Base-by-base conservation (phyloP, 805 yeast genomes). In the Nakazawaea populi region DNA sequence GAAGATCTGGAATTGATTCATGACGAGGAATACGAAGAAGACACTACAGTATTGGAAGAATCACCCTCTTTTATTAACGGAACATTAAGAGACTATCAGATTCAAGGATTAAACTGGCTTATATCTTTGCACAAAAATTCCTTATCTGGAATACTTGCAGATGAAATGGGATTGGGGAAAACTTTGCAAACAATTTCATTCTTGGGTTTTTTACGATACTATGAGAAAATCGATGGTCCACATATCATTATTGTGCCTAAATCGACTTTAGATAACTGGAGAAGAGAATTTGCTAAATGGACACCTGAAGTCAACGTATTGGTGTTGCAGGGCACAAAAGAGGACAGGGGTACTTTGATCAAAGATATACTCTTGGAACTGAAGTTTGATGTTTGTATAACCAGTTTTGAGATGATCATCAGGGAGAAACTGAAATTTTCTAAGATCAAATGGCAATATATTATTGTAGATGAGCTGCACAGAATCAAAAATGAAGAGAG, bases 151-250 rank as follows among this genome's bases (percentile, higher is more conserved):
- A 94, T 92, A 43, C 71, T 92, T 44, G 99, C 99, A 10, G 99
- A 92, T 69, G 99, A 92, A 66, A 92, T 94, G 99, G 99, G 99
- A 2, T 75, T 92, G 40, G 99, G 99, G 51, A 92, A 92, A 67
- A 92, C 99, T 5, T 72, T 94, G 51, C 99, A 92, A 68, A 92
- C 98, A 0, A 89, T 92, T 44, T 82, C 98, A 1, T 94, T 92
- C 60, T 40, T 49, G 40, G 98, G 97, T 0, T 89, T 87, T 64
- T 68, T 94, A 54, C 78, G 97, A 56, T 89, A 89, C 62, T 73
- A 83, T 49, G 83, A 83, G 59, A 78, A 82, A 31, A 78, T 91
- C 12, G 86, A 85, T 54, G 99, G 99, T 0, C 99, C 99, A 0
- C 89, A 85, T 61, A 79, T 94, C 44, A 82, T 94, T 30, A 85